Conservation (phyloP, 192 early-diverging fungal genomes). For the Allomyces macrogynus region DNA sequence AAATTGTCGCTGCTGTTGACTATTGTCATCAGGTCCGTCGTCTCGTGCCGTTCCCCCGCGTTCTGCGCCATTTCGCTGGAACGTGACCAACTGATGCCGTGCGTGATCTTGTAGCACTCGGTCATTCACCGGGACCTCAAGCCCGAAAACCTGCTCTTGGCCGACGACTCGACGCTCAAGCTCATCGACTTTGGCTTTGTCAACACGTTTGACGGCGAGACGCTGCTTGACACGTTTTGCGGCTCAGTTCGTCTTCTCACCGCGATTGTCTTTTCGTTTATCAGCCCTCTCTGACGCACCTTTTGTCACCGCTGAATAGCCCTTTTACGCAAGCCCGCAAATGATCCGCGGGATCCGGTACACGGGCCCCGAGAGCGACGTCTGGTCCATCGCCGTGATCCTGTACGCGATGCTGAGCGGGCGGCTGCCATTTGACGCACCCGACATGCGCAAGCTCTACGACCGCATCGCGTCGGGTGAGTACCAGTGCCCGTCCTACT, state of each 20-base stretch:
- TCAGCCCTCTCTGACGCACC: background rate
- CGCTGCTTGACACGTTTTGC: conserved; percentile 43
- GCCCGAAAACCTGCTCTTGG: conserved; percentile 38
- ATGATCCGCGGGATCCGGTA: conserved; percentile 41
- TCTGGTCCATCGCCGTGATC: conserved; percentile 40
- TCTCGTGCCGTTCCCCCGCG: conserved; percentile 1
- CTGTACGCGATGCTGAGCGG: conserved; percentile 37
- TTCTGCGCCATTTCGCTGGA: too few relatives aligned
- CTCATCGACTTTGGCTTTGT: conserved; percentile 43
- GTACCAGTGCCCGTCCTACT: conserved; percentile 22
- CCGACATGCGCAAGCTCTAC: conserved; percentile 34
- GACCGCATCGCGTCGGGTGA: conserved; percentile 33
- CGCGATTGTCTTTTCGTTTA: background rate
- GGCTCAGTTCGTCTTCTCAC: conserved; percentile 12
- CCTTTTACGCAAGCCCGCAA: conserved; percentile 40
- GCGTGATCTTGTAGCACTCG: conserved; percentile 17
- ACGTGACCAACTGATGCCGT: conserved; percentile 1
- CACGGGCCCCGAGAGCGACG: conserved; percentile 31
- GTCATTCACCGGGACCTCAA: conserved; percentile 41
- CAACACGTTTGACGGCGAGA: conserved; percentile 22
- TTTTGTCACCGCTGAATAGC: conserved; percentile 3
- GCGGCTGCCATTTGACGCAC: conserved; percentile 31
- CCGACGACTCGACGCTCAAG: conserved; percentile 21
- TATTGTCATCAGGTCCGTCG: conserved; percentile 26
- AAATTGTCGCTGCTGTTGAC: conserved; percentile 27